Percentiles rank a stretch among this genome's conserved stretches.
phyloP scores from a whole-genome alignment of 352 stramenopile species.

The Phytophthora pisi region DNA sequence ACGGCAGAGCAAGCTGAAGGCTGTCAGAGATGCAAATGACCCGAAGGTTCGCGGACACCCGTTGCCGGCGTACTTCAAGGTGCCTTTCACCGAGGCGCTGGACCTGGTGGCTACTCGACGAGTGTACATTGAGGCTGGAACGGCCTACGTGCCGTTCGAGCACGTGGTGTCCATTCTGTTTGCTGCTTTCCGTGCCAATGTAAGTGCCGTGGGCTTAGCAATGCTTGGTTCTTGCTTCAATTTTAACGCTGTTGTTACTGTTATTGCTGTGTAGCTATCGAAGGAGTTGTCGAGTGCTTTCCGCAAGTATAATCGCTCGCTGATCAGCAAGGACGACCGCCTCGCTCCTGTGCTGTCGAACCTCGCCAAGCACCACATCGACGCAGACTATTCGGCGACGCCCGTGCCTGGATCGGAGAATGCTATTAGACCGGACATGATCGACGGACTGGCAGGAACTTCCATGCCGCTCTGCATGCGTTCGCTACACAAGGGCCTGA shows the following conservation, averaged over 20 bases:
- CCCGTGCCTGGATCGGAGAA: constrained; percentile 47
- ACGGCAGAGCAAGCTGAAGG: constrained; percentile 66
- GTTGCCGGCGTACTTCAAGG: constrained; percentile 92
- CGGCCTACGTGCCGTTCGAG: constrained; percentile 96
- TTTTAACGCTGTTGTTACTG: constrained; percentile 1
- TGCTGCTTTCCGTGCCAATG: constrained; percentile 90
- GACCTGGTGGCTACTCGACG: constrained; percentile 90
- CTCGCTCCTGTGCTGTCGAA: constrained; percentile 95
- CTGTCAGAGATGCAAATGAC: constrained; percentile 67
- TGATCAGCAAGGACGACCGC: constrained; percentile 92
- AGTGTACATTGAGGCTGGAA: constrained; percentile 94
- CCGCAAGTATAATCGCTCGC: constrained; percentile 87
- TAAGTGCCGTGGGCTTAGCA: constrained; percentile 30
- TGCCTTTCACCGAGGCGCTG: constrained; percentile 97
- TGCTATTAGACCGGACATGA: constrained; percentile 90
- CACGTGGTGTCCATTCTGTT: constrained; percentile 95
- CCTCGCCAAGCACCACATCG: constrained; percentile 97
- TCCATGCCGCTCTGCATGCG: constrained; percentile 99
- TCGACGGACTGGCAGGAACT: constrained; percentile 87
- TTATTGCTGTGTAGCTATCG: constrained; percentile 68
- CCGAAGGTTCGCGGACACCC: constrained; percentile 55
- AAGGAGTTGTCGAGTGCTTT: constrained; percentile 91
- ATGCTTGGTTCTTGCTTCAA: not conserved
- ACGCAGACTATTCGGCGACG: constrained; percentile 83
- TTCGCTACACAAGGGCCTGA: constrained; percentile 93